Percentiles rank a stretch among this genome's conserved stretches.
Conservation (phyloP, 2,329 filamentous ascomycete species). For the Talaromyces sp. region DNA sequence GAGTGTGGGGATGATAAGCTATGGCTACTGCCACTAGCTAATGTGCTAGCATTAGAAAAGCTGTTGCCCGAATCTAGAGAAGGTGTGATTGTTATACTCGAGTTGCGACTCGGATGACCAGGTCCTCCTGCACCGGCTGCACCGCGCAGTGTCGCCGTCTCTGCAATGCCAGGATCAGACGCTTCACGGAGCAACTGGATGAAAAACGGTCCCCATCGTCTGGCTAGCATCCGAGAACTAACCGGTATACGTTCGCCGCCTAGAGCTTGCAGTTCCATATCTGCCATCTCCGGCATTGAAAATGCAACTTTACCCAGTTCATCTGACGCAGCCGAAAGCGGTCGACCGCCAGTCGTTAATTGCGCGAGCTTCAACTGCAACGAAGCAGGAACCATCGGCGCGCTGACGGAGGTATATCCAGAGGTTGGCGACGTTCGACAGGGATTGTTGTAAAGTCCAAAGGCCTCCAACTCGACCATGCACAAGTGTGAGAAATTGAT, state of each 20-base stretch:
- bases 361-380: constrained; percentile 50
- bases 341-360: constrained; percentile 69
- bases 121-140: constrained; percentile 50
- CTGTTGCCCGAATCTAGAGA: constrained; percentile 36
- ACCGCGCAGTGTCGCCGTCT: constrained; percentile 72
- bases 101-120: constrained; percentile 62
- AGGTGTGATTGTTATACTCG: constrained; percentile 80
- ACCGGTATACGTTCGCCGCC: constrained; percentile 89
- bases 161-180: constrained; percentile 65
- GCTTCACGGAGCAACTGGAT: constrained; percentile 86
- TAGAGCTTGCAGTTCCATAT: constrained; percentile 95
- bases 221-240: constrained; percentile 82
- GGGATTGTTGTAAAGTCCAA: constrained; percentile 95
- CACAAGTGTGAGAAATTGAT: constrained; percentile 98
- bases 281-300: constrained; percentile 76
- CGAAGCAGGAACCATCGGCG: constrained; percentile 60
- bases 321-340: constrained; percentile 73
- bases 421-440: constrained; percentile 75
- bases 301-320: constrained; percentile 81
- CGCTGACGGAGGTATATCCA: constrained; percentile 80
- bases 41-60: constrained; percentile 44
- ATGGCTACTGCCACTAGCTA: constrained; percentile 32
- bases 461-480: constrained; percentile 94
- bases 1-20: constrained; percentile 32
- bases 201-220: constrained; percentile 94